Base-by-base conservation (phyloP, 495 filamentous ascomycete species). In the Alectoria sarmentosa region DNA sequence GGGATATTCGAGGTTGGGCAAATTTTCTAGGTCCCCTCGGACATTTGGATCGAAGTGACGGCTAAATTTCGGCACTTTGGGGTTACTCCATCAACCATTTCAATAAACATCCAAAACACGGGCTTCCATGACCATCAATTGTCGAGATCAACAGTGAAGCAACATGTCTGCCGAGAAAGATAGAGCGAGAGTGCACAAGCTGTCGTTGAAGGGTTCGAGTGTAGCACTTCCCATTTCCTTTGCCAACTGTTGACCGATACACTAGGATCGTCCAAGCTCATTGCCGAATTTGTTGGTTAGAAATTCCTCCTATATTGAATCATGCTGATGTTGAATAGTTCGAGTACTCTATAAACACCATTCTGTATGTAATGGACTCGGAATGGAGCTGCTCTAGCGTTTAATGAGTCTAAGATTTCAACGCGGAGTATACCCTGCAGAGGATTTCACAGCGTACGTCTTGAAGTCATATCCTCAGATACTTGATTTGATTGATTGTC, bases 271-370 rank as follows among this genome's bases (percentile, higher is more conserved):
- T 86, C 90, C 21, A 96, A 93, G 77, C 81, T 96, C 28, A 90
- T 98, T 52, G 85, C 92, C 32, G 95, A 98, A 83, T 98, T 98
- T 73, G 90, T 95, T 78, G 72, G 90, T 28, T 38, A 58, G 8
- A 30, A 48, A 54, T 52, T n/a, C 63, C n/a, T 23, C 44, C 54
- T n/a, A 37, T 39, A 38, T 38, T 41, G 28, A 39, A 58, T 9
- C 41, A 38, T 58, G 34, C 68, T 75, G 21, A 78, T 69, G 41
- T 63, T 41, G 37, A 26, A n/a, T 67, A 91, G 89, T 96, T 98
- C 75, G 90, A 98, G 79, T 96, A 95, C 74, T 96, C 90, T 2
- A 96, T 96, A 71, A 92, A 98, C 72, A 96, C 91, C 2, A 96
- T 97, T 44, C 80, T 98, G 86, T 84, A 73, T 69, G 78, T 66